Conservation (phyloP, 805 yeast genomes). For the Danielia reshetovae region DNA sequence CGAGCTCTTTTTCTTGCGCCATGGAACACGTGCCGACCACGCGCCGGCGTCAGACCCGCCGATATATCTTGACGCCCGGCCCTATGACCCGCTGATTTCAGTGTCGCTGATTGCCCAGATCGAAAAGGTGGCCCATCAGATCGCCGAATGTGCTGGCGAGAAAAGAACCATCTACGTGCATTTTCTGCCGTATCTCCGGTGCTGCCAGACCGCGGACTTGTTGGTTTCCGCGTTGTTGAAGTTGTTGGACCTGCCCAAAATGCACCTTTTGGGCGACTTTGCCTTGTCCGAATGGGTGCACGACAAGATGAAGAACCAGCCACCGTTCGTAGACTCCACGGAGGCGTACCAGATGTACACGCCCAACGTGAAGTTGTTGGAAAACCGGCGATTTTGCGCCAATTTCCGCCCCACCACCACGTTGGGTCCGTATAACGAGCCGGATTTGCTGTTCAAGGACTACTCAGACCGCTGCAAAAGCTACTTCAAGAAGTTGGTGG, state of each 20-base stretch:
- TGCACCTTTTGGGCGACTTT: conserved; percentile 41
- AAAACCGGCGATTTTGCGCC: conserved; percentile 30
- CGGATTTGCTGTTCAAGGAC: conserved; percentile 35
- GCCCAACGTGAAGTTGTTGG: conserved; percentile 35
- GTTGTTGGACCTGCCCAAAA: conserved; percentile 30
- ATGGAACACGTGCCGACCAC: conserved; percentile 41
- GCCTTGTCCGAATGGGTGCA: conserved; percentile 46
- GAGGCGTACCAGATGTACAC: conserved; percentile 46
- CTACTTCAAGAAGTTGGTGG: conserved; percentile 38
- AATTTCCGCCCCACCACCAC: conserved; percentile 41
- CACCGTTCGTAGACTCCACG: conserved; percentile 40
- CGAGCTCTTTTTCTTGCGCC: conserved; percentile 42
- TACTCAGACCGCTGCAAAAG: conserved; percentile 36
- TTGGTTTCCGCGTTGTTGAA: conserved; percentile 27
- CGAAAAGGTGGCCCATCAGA: conserved; percentile 24
- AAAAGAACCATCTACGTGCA: conserved; percentile 29
- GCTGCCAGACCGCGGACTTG: conserved; percentile 43
- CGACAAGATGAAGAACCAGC: conserved; percentile 39
- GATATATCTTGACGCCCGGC: conserved; percentile 22
- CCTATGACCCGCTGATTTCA: conserved; percentile 38
- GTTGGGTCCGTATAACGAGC: conserved; percentile 42
- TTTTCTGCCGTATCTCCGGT: conserved; percentile 41
- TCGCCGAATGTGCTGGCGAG: conserved; percentile 17
- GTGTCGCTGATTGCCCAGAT: conserved; percentile 25
- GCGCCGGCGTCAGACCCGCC: conserved; percentile 25